Percentiles rank a stretch among this genome's conserved stretches.
Conservation (phyloP, 1,139 yeast genomes). For the Blastobotrys indianensis region DNA sequence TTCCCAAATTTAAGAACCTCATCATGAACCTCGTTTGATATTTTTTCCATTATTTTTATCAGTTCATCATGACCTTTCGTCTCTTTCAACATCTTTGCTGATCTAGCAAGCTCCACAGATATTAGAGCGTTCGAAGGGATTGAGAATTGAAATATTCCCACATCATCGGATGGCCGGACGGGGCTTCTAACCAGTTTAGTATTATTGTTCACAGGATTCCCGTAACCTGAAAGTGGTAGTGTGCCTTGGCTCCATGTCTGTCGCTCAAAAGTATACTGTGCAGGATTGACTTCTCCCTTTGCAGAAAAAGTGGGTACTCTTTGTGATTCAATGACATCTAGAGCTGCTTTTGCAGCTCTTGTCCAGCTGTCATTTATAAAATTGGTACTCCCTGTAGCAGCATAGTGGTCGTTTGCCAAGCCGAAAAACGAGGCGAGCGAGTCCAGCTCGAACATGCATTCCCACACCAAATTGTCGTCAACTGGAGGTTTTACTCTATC, state of each 20-base stretch:
- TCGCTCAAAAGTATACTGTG: constrained; percentile 61
- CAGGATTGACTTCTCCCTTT: constrained; percentile 39
- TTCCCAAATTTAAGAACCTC: constrained; percentile 65
- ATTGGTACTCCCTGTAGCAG: constrained; percentile 45
- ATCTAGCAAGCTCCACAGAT: constrained; percentile 51
- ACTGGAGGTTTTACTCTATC: constrained; percentile 68
- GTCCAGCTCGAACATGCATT: constrained; percentile 86
- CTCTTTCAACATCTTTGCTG: constrained; percentile 24
- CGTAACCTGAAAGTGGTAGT: constrained; percentile 66
- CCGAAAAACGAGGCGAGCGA: constrained; percentile 79
- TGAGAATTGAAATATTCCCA: constrained; percentile 71
- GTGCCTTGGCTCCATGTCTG: constrained; percentile 80
- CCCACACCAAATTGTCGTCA: constrained; percentile 68
- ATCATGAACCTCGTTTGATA: constrained; percentile 41
- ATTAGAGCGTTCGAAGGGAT: constrained; percentile 83
- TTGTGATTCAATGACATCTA: constrained; percentile 55
- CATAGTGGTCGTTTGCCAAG: constrained; percentile 62
- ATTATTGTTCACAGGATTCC: constrained; percentile 71
- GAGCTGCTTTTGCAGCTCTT: constrained; percentile 48
- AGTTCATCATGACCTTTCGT: constrained; percentile 12
- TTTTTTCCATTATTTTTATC: constrained; percentile 26
- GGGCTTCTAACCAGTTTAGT: constrained; percentile 80
- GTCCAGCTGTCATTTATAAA: constrained; percentile 56
- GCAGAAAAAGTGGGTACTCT: constrained; percentile 55
- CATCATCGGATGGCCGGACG: constrained; percentile 87